Evolutionary conservation across 2,329 filamentous ascomycete genomes (phyloP).

Genomic region (Alternaria dauci): DNA sequence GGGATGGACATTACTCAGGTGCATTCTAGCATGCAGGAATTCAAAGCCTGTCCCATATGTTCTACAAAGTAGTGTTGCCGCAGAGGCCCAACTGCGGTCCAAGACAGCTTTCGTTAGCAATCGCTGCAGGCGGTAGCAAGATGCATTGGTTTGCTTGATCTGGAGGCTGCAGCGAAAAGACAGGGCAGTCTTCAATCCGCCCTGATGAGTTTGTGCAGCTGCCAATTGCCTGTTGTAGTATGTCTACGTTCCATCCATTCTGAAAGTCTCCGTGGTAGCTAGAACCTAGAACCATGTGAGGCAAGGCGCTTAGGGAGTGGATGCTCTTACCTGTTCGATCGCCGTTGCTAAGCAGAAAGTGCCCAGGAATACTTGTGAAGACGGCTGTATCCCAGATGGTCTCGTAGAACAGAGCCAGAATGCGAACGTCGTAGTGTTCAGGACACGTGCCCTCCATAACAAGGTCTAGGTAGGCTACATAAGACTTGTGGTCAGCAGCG

Average conservation of each 20-base stretch:
- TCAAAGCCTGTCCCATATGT: neutral
- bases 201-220: conserved; percentile 68
- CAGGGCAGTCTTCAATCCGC: conserved; percentile 63
- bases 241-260: conserved; percentile 70
- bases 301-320: conserved; percentile 2
- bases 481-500: conserved; percentile 63
- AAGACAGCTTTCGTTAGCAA: conserved; percentile 13
- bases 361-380: conserved; percentile 69
- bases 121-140: neutral
- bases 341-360: conserved; percentile 80
- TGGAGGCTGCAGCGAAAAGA: conserved; percentile 37
- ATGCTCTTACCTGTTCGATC: conserved; percentile 62
- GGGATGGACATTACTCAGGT: too few species aligned
- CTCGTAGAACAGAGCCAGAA: conserved; percentile 83
- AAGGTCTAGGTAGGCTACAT: conserved; percentile 80
- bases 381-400: conserved; percentile 80
- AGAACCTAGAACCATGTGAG: conserved; percentile 37
- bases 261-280: conserved; percentile 72
- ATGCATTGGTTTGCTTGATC: conserved; percentile 6
- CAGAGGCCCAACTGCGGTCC: conserved; percentile 5
- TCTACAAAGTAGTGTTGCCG: conserved; percentile 11
- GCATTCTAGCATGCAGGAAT: neutral
- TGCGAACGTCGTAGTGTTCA: conserved; percentile 68
- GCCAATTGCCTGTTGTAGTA: conserved; percentile 71
- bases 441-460: conserved; percentile 83